phyloP scores from a whole-genome alignment of 1,284 basidiomycete species.

The Austroboletus novae-zelandiae region DNA sequence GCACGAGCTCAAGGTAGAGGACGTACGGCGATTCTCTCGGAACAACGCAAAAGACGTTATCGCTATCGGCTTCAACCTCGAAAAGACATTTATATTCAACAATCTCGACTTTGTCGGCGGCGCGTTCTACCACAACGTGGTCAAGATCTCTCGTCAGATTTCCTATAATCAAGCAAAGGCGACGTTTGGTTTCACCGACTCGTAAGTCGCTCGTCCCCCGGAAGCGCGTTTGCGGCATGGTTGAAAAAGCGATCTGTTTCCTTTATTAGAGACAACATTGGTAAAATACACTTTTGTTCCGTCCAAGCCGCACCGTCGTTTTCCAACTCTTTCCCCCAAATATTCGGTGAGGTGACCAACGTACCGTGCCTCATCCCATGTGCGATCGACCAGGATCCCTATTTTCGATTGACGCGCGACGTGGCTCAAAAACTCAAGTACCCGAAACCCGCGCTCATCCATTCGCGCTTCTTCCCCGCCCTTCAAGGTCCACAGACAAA shows the following conservation, averaged over 20 bases:
- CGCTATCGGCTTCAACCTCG: conserved; percentile 88
- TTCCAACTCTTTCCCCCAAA: conserved; percentile 98
- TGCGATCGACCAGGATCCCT: conserved; percentile 96
- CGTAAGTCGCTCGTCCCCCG: conserved; percentile 51
- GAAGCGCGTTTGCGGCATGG: neutral
- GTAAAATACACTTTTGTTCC: conserved; percentile 97
- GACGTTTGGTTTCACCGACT: conserved; percentile 95
- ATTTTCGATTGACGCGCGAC: conserved; percentile 97
- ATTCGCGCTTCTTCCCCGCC: conserved; percentile 98
- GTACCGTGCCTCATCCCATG: conserved; percentile 96
- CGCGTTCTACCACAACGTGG: conserved; percentile 92
- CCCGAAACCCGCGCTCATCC: conserved; percentile 90
- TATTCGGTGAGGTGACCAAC: conserved; percentile 84
- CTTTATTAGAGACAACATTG: conserved; percentile 88
- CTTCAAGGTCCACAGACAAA: conserved; percentile 98
- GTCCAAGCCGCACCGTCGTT: conserved; percentile 97
- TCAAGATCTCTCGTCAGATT: conserved; percentile 90
- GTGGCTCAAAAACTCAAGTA: conserved; percentile 93
- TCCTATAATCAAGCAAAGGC: conserved; percentile 93
- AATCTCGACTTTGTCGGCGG: conserved; percentile 90
- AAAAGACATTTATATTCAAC: conserved; percentile 98
- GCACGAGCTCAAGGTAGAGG: conserved; percentile 87
- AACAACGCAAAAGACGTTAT: conserved; percentile 96
- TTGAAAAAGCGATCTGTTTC: conserved; percentile 1
- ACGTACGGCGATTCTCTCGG: conserved; percentile 82